Conservation (phyloP, 805 yeast species). For the Pichia eremophila region DNA sequence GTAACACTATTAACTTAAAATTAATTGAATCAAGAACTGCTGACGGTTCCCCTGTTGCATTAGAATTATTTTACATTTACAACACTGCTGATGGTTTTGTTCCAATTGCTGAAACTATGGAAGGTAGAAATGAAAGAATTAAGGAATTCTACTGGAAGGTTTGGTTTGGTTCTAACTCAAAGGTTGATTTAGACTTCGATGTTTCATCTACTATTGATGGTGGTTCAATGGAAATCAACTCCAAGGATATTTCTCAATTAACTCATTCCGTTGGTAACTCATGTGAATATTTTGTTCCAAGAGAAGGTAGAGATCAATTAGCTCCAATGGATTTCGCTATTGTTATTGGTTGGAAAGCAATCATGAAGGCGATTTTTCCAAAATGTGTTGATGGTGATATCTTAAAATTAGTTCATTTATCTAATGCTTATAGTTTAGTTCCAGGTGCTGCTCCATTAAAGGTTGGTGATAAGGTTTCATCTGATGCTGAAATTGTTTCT, state of each 20-base stretch:
- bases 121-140: slow-evolving; percentile 84
- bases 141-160: slow-evolving; percentile 95
- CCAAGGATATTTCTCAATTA: slow-evolving; percentile 77
- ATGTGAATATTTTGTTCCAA: slow-evolving; percentile 88
- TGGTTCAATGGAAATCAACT: slow-evolving; percentile 55
- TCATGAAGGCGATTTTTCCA: slow-evolving; percentile 97
- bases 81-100: slow-evolving; percentile 88
- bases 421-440: slow-evolving; percentile 87
- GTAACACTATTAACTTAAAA: slow-evolving; percentile 51
- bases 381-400: slow-evolving; percentile 92
- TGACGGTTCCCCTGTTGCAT: slow-evolving; percentile 61
- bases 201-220: slow-evolving; percentile 67
- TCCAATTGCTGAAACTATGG: slow-evolving; percentile 85
- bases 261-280: slow-evolving; percentile 96
- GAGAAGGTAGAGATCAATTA: slow-evolving; percentile 71
- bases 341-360: slow-evolving; percentile 97
- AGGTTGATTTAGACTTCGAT: slow-evolving; percentile 62
- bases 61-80: slow-evolving; percentile 71
- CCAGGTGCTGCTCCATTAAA: slow-evolving; percentile 87
- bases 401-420: slow-evolving; percentile 85
- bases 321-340: slow-evolving; percentile 99
- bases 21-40: slow-evolving; percentile 85
- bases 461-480: slow-evolving; percentile 76
- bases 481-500: slow-evolving; percentile 78
- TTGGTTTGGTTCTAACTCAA: slow-evolving; percentile 69